Evolutionary conservation across 2,329 filamentous ascomycete genomes (phyloP).

Genomic region (Pleurostoma richardsiae): DNA sequence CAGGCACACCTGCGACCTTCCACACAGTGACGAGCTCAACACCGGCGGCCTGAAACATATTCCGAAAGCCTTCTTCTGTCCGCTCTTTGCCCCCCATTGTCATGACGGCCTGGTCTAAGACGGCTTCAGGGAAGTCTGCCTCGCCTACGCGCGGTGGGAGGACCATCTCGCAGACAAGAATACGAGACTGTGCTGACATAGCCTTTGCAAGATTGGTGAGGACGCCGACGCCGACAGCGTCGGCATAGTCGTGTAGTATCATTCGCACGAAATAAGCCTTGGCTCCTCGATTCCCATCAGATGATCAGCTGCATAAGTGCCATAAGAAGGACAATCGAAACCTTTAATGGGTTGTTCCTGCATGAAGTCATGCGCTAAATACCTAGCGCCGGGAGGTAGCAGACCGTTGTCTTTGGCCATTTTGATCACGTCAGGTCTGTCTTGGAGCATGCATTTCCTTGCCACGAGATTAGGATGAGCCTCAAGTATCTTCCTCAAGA

Average conservation of each 20-base stretch:
- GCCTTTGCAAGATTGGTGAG: slow-evolving; percentile 18
- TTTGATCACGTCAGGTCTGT: slow-evolving; percentile 17
- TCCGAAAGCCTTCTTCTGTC: slow-evolving; percentile 19
- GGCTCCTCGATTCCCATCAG: slow-evolving; percentile 16
- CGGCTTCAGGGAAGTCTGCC: slow-evolving; percentile 19
- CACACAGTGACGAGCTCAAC: slow-evolving; percentile 19
- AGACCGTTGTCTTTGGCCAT: slow-evolving; percentile 12
- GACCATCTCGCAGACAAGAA: slow-evolving; percentile 26
- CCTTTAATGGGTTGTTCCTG: slow-evolving; percentile 22
- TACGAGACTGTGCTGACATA: slow-evolving; percentile 19
- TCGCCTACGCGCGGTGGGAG: slow-evolving; percentile 20
- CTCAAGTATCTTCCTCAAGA: slow-evolving; percentile 21
- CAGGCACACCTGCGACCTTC: slow-evolving; percentile 10
- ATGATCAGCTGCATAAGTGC: not conserved
- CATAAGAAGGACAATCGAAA: slow-evolving; percentile 1
- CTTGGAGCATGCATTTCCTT: slow-evolving; percentile 18
- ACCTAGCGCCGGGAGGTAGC: slow-evolving; percentile 13
- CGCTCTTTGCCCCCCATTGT: slow-evolving; percentile 27
- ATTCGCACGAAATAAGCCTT: slow-evolving; percentile 27
- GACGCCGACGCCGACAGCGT: slow-evolving; percentile 18
- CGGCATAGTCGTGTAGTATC: slow-evolving; percentile 26
- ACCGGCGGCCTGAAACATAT: slow-evolving; percentile 20
- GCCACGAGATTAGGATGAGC: slow-evolving; percentile 18
- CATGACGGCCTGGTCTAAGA: slow-evolving; percentile 25
- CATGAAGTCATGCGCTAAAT: slow-evolving; percentile 22